Evolutionary conservation across 495 filamentous ascomycete genomes (phyloP), one percentile per base, ranked within the genome.

Genomic region (Aspergillus olivimuriae): DNA sequence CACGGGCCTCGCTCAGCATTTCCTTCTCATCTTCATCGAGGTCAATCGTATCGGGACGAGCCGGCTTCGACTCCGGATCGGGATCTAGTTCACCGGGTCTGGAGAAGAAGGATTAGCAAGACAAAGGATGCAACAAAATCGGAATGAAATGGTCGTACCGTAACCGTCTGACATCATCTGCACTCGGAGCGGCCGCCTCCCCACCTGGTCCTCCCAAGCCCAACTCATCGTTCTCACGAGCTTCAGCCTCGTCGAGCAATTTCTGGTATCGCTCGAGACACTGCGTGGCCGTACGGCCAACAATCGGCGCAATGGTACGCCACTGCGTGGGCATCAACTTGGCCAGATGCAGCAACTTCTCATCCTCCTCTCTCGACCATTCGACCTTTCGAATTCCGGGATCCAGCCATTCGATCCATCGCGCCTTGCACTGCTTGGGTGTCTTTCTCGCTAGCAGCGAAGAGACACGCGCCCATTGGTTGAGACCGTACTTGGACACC

Each of bases 311-410:
- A 63, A 97, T 94, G 26, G 92, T 97, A 53, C 94, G 83, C 92
- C 92, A 98, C 75, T 98, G 92, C 23, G 92, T 96, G 22, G 92
- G 92, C 87, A 97, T 95, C 74, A 98, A 72, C 75, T 97, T 97
- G 33, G 92, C 94, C 50, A 97, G 70, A 61, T 95, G 91, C 54
- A 98, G 67, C 39, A 98, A 73, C 72, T 92, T 97, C 72, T 97
- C 94, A 63, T 97, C 94, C 68, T 98, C 92, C 72, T 98, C 94
- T 60, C 89, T 83, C 47, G 88, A 94, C 94, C 94, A 98, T 62
- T 98, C 92, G 56, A 94, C 89, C 72, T 97, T 97, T 46, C 89
- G 86, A 68, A 97, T 97, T 50, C 86, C 87, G 3, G 92, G 92
- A 55, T 97, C 92, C 49, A 98, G 80, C 91, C 92, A 98, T 78